Evolutionary conservation across 176 grass and related monocot species (phyloP).

Genomic region (Raddia guianensis): DNA sequence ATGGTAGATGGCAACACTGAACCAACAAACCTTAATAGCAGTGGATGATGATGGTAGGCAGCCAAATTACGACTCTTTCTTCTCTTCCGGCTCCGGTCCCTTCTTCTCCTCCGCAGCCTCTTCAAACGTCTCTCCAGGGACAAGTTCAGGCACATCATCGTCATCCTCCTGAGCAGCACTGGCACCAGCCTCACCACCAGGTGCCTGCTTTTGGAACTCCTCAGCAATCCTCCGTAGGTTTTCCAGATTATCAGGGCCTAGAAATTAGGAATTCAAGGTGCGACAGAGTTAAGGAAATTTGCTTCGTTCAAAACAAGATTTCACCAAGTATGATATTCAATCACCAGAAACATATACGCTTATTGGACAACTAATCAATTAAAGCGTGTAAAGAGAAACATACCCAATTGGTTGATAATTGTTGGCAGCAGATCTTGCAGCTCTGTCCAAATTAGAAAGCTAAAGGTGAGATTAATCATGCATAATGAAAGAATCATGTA

Average conservation of each 20-base stretch:
- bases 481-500: background rate
- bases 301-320: background rate
- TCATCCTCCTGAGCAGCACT: slow-evolving; percentile 53
- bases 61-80: slow-evolving; percentile 54
- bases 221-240: slow-evolving; percentile 66
- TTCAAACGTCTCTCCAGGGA: slow-evolving; percentile 75
- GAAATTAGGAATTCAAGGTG: background rate
- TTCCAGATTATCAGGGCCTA: slow-evolving; percentile 79
- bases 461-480: background rate
- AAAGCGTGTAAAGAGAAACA: background rate
- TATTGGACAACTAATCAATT: background rate
- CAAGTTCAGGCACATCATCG: slow-evolving; percentile 76
- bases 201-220: slow-evolving; percentile 64
- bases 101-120: slow-evolving; percentile 57
- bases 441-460: slow-evolving; percentile 49
- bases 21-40: slow-evolving; percentile 43
- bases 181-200: slow-evolving; percentile 26
- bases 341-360: background rate
- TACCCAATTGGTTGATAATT: slow-evolving; percentile 84
- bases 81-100: slow-evolving; percentile 40
- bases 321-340: background rate
- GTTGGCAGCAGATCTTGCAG: slow-evolving; percentile 76
- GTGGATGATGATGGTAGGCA: background rate
- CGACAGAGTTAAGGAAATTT: background rate
- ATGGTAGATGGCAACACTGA: slow-evolving; percentile 31